These are phyloP conservation scores for Suillus bovinus DNA, from an alignment of 768 basidiomycete species.

Conservation along the genomic window DNA sequence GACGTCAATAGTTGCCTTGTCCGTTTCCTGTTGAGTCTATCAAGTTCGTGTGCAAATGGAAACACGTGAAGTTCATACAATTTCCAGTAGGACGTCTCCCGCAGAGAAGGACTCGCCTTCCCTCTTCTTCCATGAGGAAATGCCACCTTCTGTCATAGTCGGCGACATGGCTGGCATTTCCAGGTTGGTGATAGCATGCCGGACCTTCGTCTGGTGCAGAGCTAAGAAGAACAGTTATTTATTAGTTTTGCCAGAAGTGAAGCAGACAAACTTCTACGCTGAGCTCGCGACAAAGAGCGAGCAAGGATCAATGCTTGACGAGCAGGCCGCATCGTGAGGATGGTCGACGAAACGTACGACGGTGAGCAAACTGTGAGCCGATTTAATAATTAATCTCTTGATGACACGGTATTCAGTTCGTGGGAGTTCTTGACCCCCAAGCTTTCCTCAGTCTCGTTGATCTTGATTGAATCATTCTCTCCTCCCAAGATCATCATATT, in stretches of 20 bases:
- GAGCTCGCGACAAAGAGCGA: slow-evolving; percentile 15
- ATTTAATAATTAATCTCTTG: background rate
- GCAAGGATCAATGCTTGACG: slow-evolving; percentile 18
- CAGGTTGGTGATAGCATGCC: slow-evolving; percentile 69
- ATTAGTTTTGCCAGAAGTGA: background rate
- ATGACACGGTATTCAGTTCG: slow-evolving; percentile 4
- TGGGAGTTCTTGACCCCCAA: slow-evolving; percentile 2
- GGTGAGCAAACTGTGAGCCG: slow-evolving; percentile 2
- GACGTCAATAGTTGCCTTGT: slow-evolving; percentile 97
- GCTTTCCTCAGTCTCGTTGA: background rate
- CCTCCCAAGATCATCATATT: slow-evolving; percentile 1
- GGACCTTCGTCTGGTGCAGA: slow-evolving; percentile 51
- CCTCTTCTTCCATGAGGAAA: slow-evolving; percentile 87
- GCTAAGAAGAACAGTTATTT: slow-evolving; percentile 15
- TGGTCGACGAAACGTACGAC: slow-evolving; percentile 1
- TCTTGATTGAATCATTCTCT: background rate
- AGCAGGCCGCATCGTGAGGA: slow-evolving; percentile 9
- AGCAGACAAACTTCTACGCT: slow-evolving; percentile 7
- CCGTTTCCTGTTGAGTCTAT: slow-evolving; percentile 67
- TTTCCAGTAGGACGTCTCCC: slow-evolving; percentile 88
- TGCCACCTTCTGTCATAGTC: slow-evolving; percentile 94
- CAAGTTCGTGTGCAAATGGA: slow-evolving; percentile 4
- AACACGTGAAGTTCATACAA: slow-evolving; percentile 51
- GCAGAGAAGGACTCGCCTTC: slow-evolving; percentile 78
- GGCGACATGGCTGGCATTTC: slow-evolving; percentile 98